Conservation (phyloP, 495 filamentous ascomycete species). For the Clavariopsis aquatica region DNA sequence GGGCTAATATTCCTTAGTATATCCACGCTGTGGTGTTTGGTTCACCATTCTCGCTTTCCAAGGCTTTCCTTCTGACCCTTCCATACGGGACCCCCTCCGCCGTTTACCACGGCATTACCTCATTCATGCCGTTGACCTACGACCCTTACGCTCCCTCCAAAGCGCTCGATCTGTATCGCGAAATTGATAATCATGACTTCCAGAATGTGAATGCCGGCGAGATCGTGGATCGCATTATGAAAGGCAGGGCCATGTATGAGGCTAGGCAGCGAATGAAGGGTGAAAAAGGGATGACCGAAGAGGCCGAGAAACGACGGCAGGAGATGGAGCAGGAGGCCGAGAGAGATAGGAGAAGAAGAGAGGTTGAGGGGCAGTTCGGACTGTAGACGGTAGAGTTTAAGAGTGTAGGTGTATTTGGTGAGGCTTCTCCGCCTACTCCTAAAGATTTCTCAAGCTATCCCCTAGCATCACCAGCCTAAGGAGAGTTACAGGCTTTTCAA, state of each 20-base stretch:
- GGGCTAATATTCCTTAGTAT: constrained; percentile 58
- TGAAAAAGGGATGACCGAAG: constrained; percentile 75
- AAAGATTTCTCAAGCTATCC: too few species aligned
- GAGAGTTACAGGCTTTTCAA: neutral
- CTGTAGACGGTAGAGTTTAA: constrained; percentile 16
- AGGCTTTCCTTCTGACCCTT: constrained; percentile 70
- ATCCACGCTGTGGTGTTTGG: constrained; percentile 84
- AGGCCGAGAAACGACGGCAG: constrained; percentile 56
- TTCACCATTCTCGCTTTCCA: constrained; percentile 80
- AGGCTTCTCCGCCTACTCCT: too few species aligned
- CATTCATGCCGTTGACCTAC: constrained; percentile 82
- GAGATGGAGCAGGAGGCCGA: constrained; percentile 53
- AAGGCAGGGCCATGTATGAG: constrained; percentile 80
- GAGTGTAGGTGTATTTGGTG: too few species aligned
- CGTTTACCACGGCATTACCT: constrained; percentile 93
- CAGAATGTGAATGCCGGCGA: constrained; percentile 86
- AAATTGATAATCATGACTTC: constrained; percentile 65
- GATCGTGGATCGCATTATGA: constrained; percentile 88
- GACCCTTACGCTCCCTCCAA: constrained; percentile 79
- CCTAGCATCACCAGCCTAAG: neutral
- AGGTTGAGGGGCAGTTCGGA: constrained; percentile 43
- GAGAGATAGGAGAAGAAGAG: constrained; percentile 38
- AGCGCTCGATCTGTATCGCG: constrained; percentile 43
- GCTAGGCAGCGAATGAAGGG: constrained; percentile 86
- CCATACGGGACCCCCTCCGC: constrained; percentile 67